Evolutionary conservation across 139 green algal genomes (phyloP).

Genomic region (Eudorina sp.): DNA sequence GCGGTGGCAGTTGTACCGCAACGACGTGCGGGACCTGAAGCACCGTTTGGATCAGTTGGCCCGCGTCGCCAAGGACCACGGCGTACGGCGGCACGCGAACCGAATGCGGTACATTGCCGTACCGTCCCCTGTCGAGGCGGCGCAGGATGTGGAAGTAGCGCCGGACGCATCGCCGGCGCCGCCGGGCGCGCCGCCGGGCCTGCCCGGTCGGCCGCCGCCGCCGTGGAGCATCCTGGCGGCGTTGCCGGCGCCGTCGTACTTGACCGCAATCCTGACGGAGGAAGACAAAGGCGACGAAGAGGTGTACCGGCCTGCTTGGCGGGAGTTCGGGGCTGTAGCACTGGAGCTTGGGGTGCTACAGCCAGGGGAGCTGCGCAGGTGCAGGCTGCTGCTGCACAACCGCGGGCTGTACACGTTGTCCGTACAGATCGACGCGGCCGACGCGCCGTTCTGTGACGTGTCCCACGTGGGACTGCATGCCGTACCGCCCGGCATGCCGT

Average conservation of each 20-base stretch:
- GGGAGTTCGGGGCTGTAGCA: slow-evolving; percentile 24
- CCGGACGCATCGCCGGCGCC: not conserved
- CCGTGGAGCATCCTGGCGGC: slow-evolving; percentile 6
- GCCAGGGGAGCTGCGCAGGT: slow-evolving; percentile 40
- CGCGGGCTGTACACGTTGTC: not conserved
- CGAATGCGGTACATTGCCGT: not conserved
- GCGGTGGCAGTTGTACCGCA: not conserved
- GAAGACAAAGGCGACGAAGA: not conserved
- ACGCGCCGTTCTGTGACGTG: slow-evolving; percentile 7
- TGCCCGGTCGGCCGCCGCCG: not conserved
- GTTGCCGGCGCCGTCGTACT: slow-evolving; percentile 12
- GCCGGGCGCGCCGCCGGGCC: not conserved
- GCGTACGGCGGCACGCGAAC: not conserved
- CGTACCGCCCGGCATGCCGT: slow-evolving; percentile 3
- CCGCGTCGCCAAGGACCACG: not conserved
- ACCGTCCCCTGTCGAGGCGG: not conserved
- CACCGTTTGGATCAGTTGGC: slow-evolving; percentile 22
- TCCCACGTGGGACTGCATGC: not conserved
- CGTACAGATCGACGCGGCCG: not conserved
- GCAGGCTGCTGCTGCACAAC: slow-evolving; percentile 26
- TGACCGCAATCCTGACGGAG: not conserved
- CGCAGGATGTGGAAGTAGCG: not conserved
- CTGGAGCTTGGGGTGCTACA: slow-evolving; percentile 33
- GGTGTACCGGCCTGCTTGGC: slow-evolving; percentile 23
- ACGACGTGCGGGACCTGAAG: slow-evolving; percentile 7